Evolutionary conservation across 352 stramenopile species (phyloP).

Genomic region (Pythium aquatile): DNA sequence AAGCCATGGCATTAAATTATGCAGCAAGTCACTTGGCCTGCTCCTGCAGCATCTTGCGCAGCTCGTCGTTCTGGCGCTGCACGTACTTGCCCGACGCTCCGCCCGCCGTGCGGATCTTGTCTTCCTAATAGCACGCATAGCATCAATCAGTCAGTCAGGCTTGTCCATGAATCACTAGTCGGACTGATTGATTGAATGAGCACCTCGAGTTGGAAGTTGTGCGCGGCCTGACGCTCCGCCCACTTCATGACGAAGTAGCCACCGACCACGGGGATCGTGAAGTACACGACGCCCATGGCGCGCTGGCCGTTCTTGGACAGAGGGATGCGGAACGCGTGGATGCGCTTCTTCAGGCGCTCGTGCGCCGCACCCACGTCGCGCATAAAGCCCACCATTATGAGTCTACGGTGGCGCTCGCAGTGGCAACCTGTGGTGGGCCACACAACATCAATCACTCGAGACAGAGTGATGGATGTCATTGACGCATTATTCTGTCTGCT

Average conservation of each 20-base stretch:
- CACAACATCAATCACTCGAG: neutral
- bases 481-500: constrained; percentile 7
- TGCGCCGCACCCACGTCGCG: constrained; percentile 73
- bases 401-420: neutral
- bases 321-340: constrained; percentile 89
- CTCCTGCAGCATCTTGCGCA: constrained; percentile 34
- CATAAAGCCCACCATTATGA: constrained; percentile 69
- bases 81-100: constrained; percentile 46
- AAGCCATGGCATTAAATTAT: constrained; percentile 8
- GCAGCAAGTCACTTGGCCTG: constrained; percentile 16
- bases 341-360: constrained; percentile 89
- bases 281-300: constrained; percentile 90
- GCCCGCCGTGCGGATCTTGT: constrained; percentile 59
- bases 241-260: constrained; percentile 94
- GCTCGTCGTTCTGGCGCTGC: constrained; percentile 66
- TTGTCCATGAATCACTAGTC: too few species aligned
- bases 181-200: too few species aligned
- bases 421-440: neutral
- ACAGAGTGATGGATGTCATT: neutral
- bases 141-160: neutral
- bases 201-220: constrained; percentile 78
- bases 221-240: constrained; percentile 64
- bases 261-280: constrained; percentile 81
- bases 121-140: constrained; percentile 36
- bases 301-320: constrained; percentile 85